phyloP scores from a whole-genome alignment of 1,284 basidiomycete species.

The Lignosus rhinocerotis region DNA sequence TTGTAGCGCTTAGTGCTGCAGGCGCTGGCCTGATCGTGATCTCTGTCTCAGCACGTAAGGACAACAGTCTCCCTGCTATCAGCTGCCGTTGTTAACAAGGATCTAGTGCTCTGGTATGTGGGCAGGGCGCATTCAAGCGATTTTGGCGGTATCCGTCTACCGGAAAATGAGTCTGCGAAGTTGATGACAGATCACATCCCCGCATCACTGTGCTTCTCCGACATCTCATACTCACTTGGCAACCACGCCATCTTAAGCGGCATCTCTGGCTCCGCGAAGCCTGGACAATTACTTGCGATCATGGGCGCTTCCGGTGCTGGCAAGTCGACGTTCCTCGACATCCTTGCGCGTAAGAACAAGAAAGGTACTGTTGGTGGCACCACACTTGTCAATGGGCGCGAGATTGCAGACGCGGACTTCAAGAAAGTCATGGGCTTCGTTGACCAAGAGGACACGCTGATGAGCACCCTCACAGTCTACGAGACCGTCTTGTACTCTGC shows the following conservation, averaged over 20 bases:
- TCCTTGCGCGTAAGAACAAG: constrained; percentile 90
- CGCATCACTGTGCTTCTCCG: constrained; percentile 86
- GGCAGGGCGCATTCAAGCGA: constrained; percentile 72
- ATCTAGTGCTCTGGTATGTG: constrained; percentile 83
- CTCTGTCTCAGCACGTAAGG: constrained; percentile 52
- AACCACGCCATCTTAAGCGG: constrained; percentile 73
- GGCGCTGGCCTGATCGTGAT: constrained; percentile 74
- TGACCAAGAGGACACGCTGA: constrained; percentile 97
- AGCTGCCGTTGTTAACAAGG: not conserved
- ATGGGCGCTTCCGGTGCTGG: constrained; percentile 97
- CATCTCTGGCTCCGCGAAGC: constrained; percentile 81
- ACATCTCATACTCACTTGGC: constrained; percentile 79
- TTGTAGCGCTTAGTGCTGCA: constrained; percentile 84
- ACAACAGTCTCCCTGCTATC: not conserved
- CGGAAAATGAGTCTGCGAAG: constrained; percentile 78
- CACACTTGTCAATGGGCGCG: constrained; percentile 85
- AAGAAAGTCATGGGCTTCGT: constrained; percentile 90
- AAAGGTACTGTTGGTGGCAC: constrained; percentile 75
- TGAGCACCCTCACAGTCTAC: constrained; percentile 96
- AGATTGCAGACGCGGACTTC: constrained; percentile 77
- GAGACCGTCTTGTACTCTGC: constrained; percentile 97
- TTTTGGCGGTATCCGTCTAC: constrained; percentile 78
- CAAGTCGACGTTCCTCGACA: constrained; percentile 95
- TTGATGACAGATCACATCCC: constrained; percentile 95
- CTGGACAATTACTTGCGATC: constrained; percentile 90